Percentiles rank a stretch among this genome's conserved stretches.
Conservation (phyloP, 192 early-diverging fungal species). For the Borealophlyctis nickersoniae region DNA sequence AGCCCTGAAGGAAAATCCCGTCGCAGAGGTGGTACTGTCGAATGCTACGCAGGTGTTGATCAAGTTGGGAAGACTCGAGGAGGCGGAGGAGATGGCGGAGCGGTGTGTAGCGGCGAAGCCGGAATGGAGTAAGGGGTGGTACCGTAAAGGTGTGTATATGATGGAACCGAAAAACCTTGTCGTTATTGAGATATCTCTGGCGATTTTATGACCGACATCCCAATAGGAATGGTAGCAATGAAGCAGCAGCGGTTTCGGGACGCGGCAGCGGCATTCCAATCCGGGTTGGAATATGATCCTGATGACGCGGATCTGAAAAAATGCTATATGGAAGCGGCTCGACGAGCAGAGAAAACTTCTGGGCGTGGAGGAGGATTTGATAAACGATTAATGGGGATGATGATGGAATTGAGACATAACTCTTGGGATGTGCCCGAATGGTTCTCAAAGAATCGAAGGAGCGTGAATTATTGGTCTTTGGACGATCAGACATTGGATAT, state of each 20-base stretch:
- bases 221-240: conserved; percentile 6
- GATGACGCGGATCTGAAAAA: conserved; percentile 31
- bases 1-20: conserved; percentile 17
- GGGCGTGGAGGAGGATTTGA: conserved; percentile 15
- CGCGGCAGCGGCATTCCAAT: conserved; percentile 19
- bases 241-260: conserved; percentile 7
- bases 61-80: conserved; percentile 13
- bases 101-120: conserved; percentile 19
- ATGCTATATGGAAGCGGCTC: conserved; percentile 21
- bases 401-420: conserved; percentile 34
- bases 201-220: not conserved
- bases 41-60: conserved; percentile 19
- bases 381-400: conserved; percentile 33
- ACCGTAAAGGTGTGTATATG: conserved; percentile 22
- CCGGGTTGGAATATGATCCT: conserved; percentile 14
- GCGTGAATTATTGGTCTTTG: too few species aligned
- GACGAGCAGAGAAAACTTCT: conserved; percentile 8
- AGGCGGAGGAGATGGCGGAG: conserved; percentile 30
- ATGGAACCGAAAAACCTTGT: not conserved
- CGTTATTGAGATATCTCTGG: not conserved
- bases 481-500: too few species aligned
- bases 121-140: conserved; percentile 28
- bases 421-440: too few species aligned
- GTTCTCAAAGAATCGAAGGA: too few species aligned
- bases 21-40: conserved; percentile 19